Conservation (phyloP, 345 rosid species). For the Aquilaria malaccensis region DNA sequence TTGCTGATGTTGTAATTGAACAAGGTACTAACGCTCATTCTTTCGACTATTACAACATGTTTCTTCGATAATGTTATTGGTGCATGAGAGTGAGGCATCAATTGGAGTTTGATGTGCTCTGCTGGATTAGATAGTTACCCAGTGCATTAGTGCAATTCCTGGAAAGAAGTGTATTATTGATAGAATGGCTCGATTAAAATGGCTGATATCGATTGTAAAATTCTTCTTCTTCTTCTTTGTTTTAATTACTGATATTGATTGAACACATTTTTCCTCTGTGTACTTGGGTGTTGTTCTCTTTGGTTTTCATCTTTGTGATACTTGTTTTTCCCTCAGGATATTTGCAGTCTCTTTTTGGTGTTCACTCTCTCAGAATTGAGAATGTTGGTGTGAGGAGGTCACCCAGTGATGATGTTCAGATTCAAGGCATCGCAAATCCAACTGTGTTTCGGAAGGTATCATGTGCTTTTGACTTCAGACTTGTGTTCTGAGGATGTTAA, state of each 20-base stretch:
- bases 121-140: no score
- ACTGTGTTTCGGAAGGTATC: slow-evolving; percentile 58
- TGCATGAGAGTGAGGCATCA: no score
- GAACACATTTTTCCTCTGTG: neutral
- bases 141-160: no score
- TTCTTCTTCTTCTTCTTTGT: neutral
- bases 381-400: slow-evolving; percentile 61
- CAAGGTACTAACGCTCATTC: slow-evolving; percentile 33
- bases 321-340: slow-evolving; percentile 35
- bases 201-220: no score
- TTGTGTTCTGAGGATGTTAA: slow-evolving; percentile 2
- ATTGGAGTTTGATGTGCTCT: no score
- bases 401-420: slow-evolving; percentile 59
- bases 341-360: slow-evolving; percentile 68
- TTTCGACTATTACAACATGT: no score
- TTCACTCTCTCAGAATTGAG: slow-evolving; percentile 65
- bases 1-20: slow-evolving; percentile 53
- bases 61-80: no score
- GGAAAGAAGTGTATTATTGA: no score
- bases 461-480: neutral
- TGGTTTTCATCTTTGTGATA: slow-evolving; percentile 5
- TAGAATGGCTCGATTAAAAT: no score
- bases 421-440: slow-evolving; percentile 58
- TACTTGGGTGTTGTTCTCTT: neutral
- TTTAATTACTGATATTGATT: neutral